These are phyloP conservation scores for Phytophthora agathidicida DNA, from an alignment of 352 stramenopile species.

Conservation along the genomic window DNA sequence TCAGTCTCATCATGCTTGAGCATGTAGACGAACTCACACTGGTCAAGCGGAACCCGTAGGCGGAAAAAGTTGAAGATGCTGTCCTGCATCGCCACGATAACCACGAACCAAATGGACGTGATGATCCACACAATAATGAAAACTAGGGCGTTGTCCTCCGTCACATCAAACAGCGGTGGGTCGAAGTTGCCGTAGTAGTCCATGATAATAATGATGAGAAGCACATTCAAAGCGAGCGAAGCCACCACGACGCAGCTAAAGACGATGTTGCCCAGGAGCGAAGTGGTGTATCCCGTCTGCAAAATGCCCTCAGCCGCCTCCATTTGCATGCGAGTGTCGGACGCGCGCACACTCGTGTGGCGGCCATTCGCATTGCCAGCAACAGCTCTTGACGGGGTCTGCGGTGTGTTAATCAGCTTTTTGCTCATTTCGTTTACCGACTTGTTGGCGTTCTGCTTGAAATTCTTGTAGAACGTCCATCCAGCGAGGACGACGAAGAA, in stretches of 20 bases:
- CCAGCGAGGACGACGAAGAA: slow-evolving; percentile 39
- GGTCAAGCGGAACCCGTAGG: slow-evolving; percentile 13
- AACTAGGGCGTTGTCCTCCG: slow-evolving; percentile 23
- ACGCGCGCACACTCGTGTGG: slow-evolving; percentile 20
- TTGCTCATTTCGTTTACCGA: slow-evolving; percentile 40
- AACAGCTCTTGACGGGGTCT: slow-evolving; percentile 27
- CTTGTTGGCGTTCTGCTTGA: slow-evolving; percentile 27
- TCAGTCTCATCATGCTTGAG: slow-evolving; percentile 33
- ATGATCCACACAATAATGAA: slow-evolving; percentile 40
- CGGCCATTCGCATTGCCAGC: slow-evolving; percentile 7
- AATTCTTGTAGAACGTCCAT: slow-evolving; percentile 26
- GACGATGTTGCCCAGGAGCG: slow-evolving; percentile 20
- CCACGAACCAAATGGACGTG: slow-evolving; percentile 28
- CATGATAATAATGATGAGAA: slow-evolving; percentile 50
- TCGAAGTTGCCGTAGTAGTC: slow-evolving; percentile 57
- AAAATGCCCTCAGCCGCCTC: slow-evolving; percentile 1
- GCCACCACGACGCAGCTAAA: slow-evolving; percentile 49
- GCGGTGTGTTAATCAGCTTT: slow-evolving; percentile 20
- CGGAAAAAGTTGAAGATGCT: slow-evolving; percentile 41
- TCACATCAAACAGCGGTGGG: slow-evolving; percentile 28
- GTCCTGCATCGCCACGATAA: slow-evolving; percentile 22
- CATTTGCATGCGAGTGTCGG: slow-evolving; percentile 20
- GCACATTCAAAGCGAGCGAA: slow-evolving; percentile 48
- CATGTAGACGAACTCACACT: slow-evolving; percentile 34
- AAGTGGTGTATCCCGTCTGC: slow-evolving; percentile 27